Percentiles rank a stretch among this genome's conserved stretches.
phyloP scores from a whole-genome alignment of 2,329 filamentous ascomycete genomes.

The Periconia sp. region DNA sequence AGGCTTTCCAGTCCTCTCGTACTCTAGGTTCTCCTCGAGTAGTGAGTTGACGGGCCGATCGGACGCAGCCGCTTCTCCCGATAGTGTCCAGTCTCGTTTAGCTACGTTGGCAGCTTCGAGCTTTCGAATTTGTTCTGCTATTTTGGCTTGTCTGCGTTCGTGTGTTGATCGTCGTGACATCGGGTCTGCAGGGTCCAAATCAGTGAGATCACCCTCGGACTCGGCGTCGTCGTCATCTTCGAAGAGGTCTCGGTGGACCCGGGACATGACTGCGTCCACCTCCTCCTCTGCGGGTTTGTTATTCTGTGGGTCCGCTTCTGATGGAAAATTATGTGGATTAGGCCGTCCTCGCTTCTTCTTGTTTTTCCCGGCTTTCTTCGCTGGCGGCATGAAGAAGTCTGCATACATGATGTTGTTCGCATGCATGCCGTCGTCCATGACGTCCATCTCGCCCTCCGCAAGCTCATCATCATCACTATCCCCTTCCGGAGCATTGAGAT shows the following conservation, averaged over 20 bases:
- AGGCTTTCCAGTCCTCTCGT: slow-evolving; percentile 93
- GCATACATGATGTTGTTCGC: slow-evolving; percentile 90
- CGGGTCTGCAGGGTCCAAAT: slow-evolving; percentile 69
- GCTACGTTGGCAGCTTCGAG: slow-evolving; percentile 88
- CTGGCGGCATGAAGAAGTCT: slow-evolving; percentile 90
- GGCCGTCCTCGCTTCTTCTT: slow-evolving; percentile 62
- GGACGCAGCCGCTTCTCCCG: slow-evolving; percentile 82
- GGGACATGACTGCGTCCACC: slow-evolving; percentile 81
- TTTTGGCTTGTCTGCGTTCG: slow-evolving; percentile 82
- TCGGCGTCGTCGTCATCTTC: slow-evolving; percentile 72
- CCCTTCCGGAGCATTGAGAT: slow-evolving; percentile 75
- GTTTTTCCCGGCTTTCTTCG: slow-evolving; percentile 70
- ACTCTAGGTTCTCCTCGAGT: slow-evolving; percentile 92
- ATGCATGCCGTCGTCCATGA: slow-evolving; percentile 66
- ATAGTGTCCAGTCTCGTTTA: slow-evolving; percentile 88
- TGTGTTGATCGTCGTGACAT: slow-evolving; percentile 81
- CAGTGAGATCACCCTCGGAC: slow-evolving; percentile 63
- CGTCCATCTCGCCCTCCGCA: slow-evolving; percentile 62
- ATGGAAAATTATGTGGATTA: slow-evolving; percentile 59
- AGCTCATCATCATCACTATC: slow-evolving; percentile 67
- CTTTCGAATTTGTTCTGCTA: slow-evolving; percentile 87
- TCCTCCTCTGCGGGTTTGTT: slow-evolving; percentile 61
- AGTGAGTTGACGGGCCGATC: slow-evolving; percentile 90
- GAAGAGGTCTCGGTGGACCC: slow-evolving; percentile 89
- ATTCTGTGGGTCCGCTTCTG: slow-evolving; percentile 44